Conservation (phyloP, 768 basidiomycete species). For the Russula olivacea region DNA sequence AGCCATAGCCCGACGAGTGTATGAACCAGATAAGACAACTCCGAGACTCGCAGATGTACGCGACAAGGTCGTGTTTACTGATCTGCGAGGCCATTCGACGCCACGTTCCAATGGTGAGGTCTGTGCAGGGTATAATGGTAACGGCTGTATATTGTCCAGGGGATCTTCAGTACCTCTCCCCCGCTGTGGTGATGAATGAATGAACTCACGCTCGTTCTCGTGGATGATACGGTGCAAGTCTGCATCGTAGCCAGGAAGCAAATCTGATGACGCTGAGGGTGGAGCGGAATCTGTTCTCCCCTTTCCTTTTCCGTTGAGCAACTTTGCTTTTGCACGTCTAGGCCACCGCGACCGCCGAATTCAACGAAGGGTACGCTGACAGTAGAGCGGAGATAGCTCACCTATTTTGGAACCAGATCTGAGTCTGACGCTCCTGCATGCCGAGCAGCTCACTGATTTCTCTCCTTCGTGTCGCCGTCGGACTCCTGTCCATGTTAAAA, state of each 20-base stretch:
- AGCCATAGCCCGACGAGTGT: constrained; percentile 60
- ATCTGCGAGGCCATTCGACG: constrained; percentile 56
- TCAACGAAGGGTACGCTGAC: background rate
- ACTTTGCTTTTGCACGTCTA: constrained; percentile 79
- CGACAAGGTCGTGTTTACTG: constrained; percentile 60
- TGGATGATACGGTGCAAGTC: constrained; percentile 64
- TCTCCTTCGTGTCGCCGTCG: constrained; percentile 61
- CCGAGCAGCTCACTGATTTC: constrained; percentile 71
- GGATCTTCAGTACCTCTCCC: background rate
- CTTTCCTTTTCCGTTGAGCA: constrained; percentile 55
- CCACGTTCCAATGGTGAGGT: constrained; percentile 74
- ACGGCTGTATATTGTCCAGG: constrained; percentile 42
- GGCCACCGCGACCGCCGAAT: background rate
- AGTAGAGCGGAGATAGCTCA: constrained; percentile 30
- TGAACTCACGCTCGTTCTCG: constrained; percentile 65
- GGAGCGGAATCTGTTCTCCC: constrained; percentile 36
- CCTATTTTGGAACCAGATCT: constrained; percentile 90
- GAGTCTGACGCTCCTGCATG: constrained; percentile 83
- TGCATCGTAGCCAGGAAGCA: constrained; percentile 47
- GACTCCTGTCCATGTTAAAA: constrained; percentile 64
- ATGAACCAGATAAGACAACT: constrained; percentile 76
- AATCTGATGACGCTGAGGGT: constrained; percentile 47
- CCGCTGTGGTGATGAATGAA: background rate
- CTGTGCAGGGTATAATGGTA: constrained; percentile 68
- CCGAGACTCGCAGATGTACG: constrained; percentile 65